Percentiles rank a stretch among this genome's conserved stretches.
Evolutionary conservation across 2,329 filamentous ascomycete genomes (phyloP).

Genomic region (Colletotrichum destructivum): DNA sequence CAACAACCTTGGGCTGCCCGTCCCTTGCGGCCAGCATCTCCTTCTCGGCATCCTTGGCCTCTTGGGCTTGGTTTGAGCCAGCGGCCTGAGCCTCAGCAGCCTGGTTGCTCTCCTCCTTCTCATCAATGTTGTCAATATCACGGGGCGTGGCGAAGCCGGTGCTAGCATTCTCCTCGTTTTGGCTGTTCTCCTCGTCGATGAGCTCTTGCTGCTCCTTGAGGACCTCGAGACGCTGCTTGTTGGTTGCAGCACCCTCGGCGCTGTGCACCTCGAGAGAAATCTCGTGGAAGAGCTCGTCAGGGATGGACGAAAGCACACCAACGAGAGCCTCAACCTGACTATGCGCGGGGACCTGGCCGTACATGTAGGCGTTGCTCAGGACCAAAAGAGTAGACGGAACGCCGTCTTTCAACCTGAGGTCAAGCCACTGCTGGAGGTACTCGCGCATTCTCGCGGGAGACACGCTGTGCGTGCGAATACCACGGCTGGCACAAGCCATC

Average conservation of each 20-base stretch:
- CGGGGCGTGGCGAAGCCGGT: slow-evolving; percentile 82
- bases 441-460: slow-evolving; percentile 90
- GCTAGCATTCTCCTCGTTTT: slow-evolving; percentile 85
- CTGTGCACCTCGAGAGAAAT: slow-evolving; percentile 98
- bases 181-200: slow-evolving; percentile 96
- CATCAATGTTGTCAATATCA: slow-evolving; percentile 93
- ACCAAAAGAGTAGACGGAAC: slow-evolving; percentile 98
- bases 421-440: slow-evolving; percentile 94
- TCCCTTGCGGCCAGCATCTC: slow-evolving; percentile 52
- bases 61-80: slow-evolving; percentile 48
- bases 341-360: slow-evolving; percentile 89
- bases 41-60: slow-evolving; percentile 57
- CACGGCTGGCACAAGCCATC: slow-evolving; percentile 90
- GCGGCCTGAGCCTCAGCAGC: slow-evolving; percentile 65
- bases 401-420: slow-evolving; percentile 91
- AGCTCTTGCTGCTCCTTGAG: slow-evolving; percentile 98
- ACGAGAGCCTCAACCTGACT: slow-evolving; percentile 94
- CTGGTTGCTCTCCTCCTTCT: slow-evolving; percentile 82
- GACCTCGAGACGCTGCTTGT: slow-evolving; percentile 98
- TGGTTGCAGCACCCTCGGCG: slow-evolving; percentile 96
- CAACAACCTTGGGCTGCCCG: slow-evolving; percentile 47
- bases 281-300: slow-evolving; percentile 99
- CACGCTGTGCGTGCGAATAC: slow-evolving; percentile 92
- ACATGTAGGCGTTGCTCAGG: slow-evolving; percentile 97
- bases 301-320: slow-evolving; percentile 92